phyloP scores from a whole-genome alignment of 495 filamentous ascomycete species.

The Aspergillus cavernicola region DNA sequence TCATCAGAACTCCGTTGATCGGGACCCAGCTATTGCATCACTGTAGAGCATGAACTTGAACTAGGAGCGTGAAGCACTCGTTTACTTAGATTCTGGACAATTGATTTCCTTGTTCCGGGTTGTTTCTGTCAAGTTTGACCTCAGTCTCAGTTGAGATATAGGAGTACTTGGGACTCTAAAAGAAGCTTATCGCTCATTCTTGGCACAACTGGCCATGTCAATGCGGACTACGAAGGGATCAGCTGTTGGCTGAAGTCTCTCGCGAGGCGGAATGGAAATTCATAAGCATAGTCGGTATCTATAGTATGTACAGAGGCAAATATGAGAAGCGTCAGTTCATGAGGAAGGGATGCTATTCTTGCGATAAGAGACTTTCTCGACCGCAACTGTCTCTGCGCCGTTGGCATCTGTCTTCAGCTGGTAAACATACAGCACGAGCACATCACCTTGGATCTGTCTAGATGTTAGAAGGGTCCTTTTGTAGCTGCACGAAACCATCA shows the following conservation, averaged over 20 bases:
- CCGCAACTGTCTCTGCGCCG: conserved; percentile 85
- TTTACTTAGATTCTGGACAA: not conserved
- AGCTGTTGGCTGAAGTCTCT: too few relatives aligned
- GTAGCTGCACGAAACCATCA: conserved; percentile 21
- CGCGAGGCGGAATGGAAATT: conserved; percentile 7
- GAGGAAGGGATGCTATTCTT: conserved; percentile 57
- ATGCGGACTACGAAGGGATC: too few relatives aligned
- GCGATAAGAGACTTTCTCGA: conserved; percentile 97
- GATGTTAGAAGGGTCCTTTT: not conserved
- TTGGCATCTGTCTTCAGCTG: conserved; percentile 87
- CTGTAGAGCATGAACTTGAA: too few relatives aligned
- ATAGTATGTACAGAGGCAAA: conserved; percentile 32
- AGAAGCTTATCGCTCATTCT: not conserved
- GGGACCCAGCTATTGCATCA: conserved; percentile 5
- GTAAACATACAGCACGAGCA: conserved; percentile 95
- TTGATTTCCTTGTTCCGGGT: too few relatives aligned
- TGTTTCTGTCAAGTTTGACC: not conserved
- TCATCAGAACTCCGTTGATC: conserved; percentile 14
- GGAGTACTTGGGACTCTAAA: too few relatives aligned
- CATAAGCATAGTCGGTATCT: conserved; percentile 21
- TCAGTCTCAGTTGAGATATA: too few relatives aligned
- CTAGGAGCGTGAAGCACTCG: too few relatives aligned
- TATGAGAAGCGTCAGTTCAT: conserved; percentile 21
- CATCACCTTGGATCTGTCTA: conserved; percentile 91
- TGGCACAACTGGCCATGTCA: not conserved